phyloP scores from a whole-genome alignment of 805 yeast species.

The Candida sanyiensis region DNA sequence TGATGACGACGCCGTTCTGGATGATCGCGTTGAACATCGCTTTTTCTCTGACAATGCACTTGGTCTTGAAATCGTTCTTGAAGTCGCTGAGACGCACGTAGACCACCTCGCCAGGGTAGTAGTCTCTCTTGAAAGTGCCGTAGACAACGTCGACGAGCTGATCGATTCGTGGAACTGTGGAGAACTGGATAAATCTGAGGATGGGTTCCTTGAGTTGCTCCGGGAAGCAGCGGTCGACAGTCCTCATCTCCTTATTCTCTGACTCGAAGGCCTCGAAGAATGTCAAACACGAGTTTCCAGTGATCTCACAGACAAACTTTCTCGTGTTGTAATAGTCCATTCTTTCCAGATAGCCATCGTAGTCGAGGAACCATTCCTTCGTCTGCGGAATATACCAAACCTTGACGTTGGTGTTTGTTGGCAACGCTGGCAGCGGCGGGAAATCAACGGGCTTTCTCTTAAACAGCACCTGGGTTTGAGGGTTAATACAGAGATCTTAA shows the following conservation, averaged over 20 bases:
- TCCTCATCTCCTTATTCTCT: slow-evolving; percentile 57
- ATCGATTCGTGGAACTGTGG: slow-evolving; percentile 76
- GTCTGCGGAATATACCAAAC: slow-evolving; percentile 85
- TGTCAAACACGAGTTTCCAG: slow-evolving; percentile 88
- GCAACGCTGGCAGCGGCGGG: slow-evolving; percentile 51
- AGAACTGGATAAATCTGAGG: slow-evolving; percentile 77
- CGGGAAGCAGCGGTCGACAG: slow-evolving; percentile 79
- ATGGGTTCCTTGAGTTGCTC: slow-evolving; percentile 90
- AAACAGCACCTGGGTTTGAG: slow-evolving; percentile 58
- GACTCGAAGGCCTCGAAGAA: slow-evolving; percentile 82
- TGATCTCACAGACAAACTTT: slow-evolving; percentile 91
- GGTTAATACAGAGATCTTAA: slow-evolving; percentile 8
- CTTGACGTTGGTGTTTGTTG: slow-evolving; percentile 48
- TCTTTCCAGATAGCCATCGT: slow-evolving; percentile 68
- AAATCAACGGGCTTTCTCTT: slow-evolving; percentile 66
- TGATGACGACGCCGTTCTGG: slow-evolving; percentile 32
- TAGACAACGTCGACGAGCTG: slow-evolving; percentile 85
- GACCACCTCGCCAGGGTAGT: slow-evolving; percentile 87
- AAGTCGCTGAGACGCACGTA: slow-evolving; percentile 40
- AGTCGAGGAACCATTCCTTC: slow-evolving; percentile 77
- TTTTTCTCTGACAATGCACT: slow-evolving; percentile 71
- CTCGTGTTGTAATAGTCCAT: slow-evolving; percentile 67
- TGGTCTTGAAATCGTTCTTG: slow-evolving; percentile 25
- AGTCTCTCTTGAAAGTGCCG: slow-evolving; percentile 68
- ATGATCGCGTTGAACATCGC: slow-evolving; percentile 60